Evolutionary conservation across 2,329 filamentous ascomycete species (phyloP).

Genomic region (Cercospora nicotianae): DNA sequence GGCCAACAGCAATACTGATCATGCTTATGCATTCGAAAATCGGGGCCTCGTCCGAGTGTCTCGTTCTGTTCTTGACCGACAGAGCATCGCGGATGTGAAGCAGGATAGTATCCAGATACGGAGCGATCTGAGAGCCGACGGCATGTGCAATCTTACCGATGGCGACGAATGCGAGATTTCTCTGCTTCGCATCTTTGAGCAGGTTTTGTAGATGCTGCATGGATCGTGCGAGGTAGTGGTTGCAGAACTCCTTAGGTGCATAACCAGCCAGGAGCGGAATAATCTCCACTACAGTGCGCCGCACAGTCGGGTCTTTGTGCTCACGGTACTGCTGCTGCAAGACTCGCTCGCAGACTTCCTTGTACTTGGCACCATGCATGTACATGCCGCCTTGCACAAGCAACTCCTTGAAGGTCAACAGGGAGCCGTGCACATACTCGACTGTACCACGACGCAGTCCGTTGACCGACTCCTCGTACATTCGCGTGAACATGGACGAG

Average conservation of each 20-base stretch:
- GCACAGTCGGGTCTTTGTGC: slow-evolving; percentile 81
- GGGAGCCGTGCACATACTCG: slow-evolving; percentile 89
- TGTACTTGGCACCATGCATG: slow-evolving; percentile 88
- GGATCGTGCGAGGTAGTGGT: slow-evolving; percentile 86
- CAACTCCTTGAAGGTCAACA: slow-evolving; percentile 88
- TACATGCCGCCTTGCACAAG: slow-evolving; percentile 97
- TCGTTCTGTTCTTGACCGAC: slow-evolving; percentile 71
- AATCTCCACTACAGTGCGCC: slow-evolving; percentile 83
- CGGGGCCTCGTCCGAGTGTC: slow-evolving; percentile 63
- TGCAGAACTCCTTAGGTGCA: slow-evolving; percentile 84
- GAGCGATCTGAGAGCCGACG: slow-evolving; percentile 90
- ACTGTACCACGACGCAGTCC: slow-evolving; percentile 79
- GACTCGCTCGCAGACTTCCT: slow-evolving; percentile 88
- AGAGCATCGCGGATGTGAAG: slow-evolving; percentile 91
- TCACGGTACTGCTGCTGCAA: slow-evolving; percentile 76
- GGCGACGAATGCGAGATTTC: slow-evolving; percentile 90
- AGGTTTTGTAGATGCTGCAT: slow-evolving; percentile 95
- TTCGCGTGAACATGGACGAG: slow-evolving; percentile 82
- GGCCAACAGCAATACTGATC: slow-evolving; percentile 89
- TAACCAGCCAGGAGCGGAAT: slow-evolving; percentile 94
- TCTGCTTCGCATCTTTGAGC: slow-evolving; percentile 90
- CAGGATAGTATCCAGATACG: slow-evolving; percentile 91
- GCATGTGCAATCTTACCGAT: slow-evolving; percentile 96
- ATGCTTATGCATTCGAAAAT: slow-evolving; percentile 98
- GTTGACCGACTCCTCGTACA: slow-evolving; percentile 79